Conservation (phyloP, 2,329 filamentous ascomycete genomes). For the Fusarium acutatum region DNA sequence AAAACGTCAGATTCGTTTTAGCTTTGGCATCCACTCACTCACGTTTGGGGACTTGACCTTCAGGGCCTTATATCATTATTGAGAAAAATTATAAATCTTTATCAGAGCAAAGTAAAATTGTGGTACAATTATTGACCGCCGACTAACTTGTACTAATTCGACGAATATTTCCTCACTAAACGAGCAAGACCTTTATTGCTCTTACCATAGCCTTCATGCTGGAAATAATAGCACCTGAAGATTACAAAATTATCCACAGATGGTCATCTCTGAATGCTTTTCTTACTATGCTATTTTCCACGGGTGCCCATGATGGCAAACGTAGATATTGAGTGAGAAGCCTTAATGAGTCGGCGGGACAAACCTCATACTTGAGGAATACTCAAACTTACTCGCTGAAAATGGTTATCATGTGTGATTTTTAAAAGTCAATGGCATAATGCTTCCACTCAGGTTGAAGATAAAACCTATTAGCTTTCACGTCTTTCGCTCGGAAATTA, state of each 20-base stretch:
- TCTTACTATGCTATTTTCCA: background rate
- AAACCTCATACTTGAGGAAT: background rate
- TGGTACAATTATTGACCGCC: rapidly evolving
- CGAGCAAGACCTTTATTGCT: background rate
- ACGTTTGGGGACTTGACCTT: background rate
- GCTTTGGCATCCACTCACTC: background rate
- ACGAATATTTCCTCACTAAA: background rate
- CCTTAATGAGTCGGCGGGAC: background rate
- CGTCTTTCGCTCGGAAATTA: rapidly evolving
- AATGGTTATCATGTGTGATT: rapidly evolving
- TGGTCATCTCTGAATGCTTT: background rate
- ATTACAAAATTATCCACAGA: background rate
- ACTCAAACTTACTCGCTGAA: rapidly evolving
- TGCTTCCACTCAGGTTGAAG: rapidly evolving
- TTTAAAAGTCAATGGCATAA: background rate
- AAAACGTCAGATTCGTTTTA: background rate
- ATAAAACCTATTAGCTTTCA: rapidly evolving
- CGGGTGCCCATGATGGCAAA: background rate
- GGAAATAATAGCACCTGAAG: background rate
- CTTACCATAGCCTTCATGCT: constrained; percentile 10
- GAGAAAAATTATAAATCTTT: too few relatives aligned
- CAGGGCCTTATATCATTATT: background rate
- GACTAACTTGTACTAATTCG: too few relatives aligned
- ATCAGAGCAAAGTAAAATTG: too few relatives aligned
- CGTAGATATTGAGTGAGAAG: background rate